Base-by-base conservation (phyloP, 225 moss, liverwort and hornwort species). In the Bryoerythrophyllum caledonicum region DNA sequence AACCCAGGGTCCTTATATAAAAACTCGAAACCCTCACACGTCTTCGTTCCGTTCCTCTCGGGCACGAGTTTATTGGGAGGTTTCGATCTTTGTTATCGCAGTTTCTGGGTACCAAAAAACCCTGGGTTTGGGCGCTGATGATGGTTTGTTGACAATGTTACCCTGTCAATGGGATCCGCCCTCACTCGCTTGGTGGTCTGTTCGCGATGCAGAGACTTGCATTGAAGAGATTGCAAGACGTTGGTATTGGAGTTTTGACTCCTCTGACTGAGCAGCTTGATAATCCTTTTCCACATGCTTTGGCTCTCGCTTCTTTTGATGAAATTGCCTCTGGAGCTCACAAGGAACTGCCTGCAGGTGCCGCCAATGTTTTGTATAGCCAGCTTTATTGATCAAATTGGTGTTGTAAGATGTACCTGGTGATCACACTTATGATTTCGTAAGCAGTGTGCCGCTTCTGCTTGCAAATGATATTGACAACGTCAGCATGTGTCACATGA, bases 221-320 rank as follows among this genome's bases (percentile, higher is more conserved):
- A 53, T 76, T 94, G 60, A 92, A 94, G 81, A 84, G 92, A 81
- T 78, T 94, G 63, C 79, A 84, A 51, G 92, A 94, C 55, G 79
- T 94, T 71, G 88, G 90, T 65, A 80, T 92, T 16, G 92, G 94
- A 71, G 86, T 94, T 23, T 44, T 94, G 78, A 92, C 94, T 54
- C 94, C 92, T 8, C 53, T 91, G 23, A 74, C 90, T 11, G 89
- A 94, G 81, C 92, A 92, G 74, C 90, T 94, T 59, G 80, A 73
- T 34, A 92, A 89, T 66, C 88, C 88, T 44, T 82, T 94, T 63
- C 89, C 90, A 60, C 77, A 94, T 86, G 92, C 94, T 60, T 88
- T 92, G 74, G 89, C 81, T 40, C 89, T 94, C 55, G 83, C 86
- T 34, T 89, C 89, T 15, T 63, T 94, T 51, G 86, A 89, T 35